A percentile compares a stretch with the other conserved stretches of the same genome.
Conservation (phyloP, 371 early-diverging fungal genomes). For the Furculomyces boomerangus region DNA sequence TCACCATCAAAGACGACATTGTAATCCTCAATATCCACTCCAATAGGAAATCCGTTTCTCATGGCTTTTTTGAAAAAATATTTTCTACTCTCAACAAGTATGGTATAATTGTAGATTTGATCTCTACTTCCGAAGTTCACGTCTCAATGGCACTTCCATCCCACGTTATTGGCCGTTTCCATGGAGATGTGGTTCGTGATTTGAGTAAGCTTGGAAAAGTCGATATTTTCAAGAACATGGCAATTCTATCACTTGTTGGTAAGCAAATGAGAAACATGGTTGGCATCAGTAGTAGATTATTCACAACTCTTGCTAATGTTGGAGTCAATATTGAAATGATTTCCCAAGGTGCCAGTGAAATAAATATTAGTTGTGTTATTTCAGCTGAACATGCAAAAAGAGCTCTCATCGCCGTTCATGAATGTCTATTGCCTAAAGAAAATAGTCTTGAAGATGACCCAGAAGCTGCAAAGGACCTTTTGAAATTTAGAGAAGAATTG, state of each 20-base stretch:
- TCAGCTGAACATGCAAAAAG: conserved; percentile 39
- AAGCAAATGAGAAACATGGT: conserved; percentile 90
- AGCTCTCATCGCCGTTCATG: conserved; percentile 82
- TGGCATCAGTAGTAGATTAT: conserved; percentile 88
- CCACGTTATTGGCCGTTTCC: conserved; percentile 34
- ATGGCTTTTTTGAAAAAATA: conserved; percentile 89
- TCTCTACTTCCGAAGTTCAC: conserved; percentile 90
- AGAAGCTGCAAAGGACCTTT: neutral
- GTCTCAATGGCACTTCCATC: conserved; percentile 81
- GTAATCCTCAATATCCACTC: conserved; percentile 86
- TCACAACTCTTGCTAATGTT: conserved; percentile 69
- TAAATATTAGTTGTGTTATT: conserved; percentile 94
- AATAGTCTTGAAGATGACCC: neutral
- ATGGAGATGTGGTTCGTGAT: conserved; percentile 46
- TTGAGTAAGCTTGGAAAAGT: conserved; percentile 53
- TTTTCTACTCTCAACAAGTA: conserved; percentile 73
- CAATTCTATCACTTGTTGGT: conserved; percentile 91
- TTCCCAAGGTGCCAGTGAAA: conserved; percentile 91
- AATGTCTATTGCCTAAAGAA: conserved; percentile 6
- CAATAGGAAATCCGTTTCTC: conserved; percentile 80
- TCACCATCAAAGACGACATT: conserved; percentile 91
- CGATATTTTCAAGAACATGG: conserved; percentile 61
- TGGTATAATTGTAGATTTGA: conserved; percentile 86
- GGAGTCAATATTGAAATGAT: conserved; percentile 96
- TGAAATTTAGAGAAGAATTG: neutral